Evolutionary conservation across 73 alveolate species (phyloP), one percentile per base, ranked within the genome.

Genomic region (Symbiodinium pilosum): DNA sequence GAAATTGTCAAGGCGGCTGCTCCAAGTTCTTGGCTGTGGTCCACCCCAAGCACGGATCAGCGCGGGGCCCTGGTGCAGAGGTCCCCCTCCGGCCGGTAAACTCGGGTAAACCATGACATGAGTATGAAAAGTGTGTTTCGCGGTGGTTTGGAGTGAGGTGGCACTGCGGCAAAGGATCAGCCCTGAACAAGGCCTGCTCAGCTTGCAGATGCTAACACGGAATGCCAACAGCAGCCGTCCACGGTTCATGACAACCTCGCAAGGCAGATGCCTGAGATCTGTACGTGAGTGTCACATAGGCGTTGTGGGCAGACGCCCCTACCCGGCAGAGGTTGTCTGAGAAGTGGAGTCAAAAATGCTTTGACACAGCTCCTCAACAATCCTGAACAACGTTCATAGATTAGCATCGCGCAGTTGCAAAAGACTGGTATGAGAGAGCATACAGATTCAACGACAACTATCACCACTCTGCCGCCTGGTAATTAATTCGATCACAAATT

Each of bases 81-180:
- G 59, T 47, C 21, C 59, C 59, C 59, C 6, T 47, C 21, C 59
- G 59, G 21, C 14, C 59, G 14, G 59, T 47, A 6, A 14, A 9
- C 59, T 14, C 59, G 21, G n/a, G n/a, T n/a, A n/a, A n/a, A n/a
- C n/a, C n/a, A n/a, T n/a, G n/a, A n/a, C n/a, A n/a, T n/a, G n/a
- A n/a, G n/a, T n/a, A n/a, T n/a, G n/a, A n/a, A n/a, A n/a, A n/a
- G n/a, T n/a, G n/a, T n/a, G n/a, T n/a, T n/a, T n/a, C n/a, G n/a
- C n/a, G n/a, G n/a, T n/a, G n/a, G n/a, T n/a, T n/a, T n/a, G n/a
- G n/a, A n/a, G 64, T 41, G 42, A 87, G 94, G 94, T 56, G 59
- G 95, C 43, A 36, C 88, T 30, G 97, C 97, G 75, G 71, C 97
- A 32, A 91, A 91, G 81, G 97, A 91, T 42, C 89, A 91, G 97